Percentiles rank a stretch among this genome's conserved stretches.
Conservation (phyloP, 257 asterid species). For the Hygrophila difformis region DNA sequence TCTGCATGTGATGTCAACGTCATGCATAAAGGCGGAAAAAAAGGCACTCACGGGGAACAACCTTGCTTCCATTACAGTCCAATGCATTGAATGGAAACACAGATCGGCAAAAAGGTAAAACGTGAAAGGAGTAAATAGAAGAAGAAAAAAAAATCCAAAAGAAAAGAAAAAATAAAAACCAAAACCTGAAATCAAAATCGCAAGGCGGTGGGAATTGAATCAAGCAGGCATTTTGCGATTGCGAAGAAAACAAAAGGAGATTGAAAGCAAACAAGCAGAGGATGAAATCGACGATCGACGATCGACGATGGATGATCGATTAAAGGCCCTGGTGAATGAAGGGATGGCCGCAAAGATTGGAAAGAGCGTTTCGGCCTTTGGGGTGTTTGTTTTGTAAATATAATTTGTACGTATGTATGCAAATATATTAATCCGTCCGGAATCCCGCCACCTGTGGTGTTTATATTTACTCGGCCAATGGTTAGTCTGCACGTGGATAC, state of each 20-base stretch:
- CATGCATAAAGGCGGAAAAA: too few species aligned
- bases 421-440: too few species aligned
- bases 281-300: background rate
- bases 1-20: constrained; percentile 28
- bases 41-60: constrained; percentile 33
- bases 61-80: constrained; percentile 23
- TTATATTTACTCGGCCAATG: background rate
- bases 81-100: constrained; percentile 1
- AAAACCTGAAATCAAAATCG: constrained; percentile 7
- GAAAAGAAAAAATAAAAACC: too few species aligned
- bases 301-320: background rate
- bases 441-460: background rate
- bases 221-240: too few species aligned
- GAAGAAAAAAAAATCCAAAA: too few species aligned
- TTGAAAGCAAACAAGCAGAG: background rate
- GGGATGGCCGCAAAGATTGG: background rate
- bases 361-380: background rate
- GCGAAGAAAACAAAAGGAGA: background rate
- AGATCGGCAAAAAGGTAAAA: background rate
- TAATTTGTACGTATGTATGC: background rate
- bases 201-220: too few species aligned
- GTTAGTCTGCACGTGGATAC: background rate
- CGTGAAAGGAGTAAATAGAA: background rate
- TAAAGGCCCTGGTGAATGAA: background rate
- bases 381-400: too few species aligned